Conservation (phyloP, 345 rosid genomes). For the Populus alba region DNA sequence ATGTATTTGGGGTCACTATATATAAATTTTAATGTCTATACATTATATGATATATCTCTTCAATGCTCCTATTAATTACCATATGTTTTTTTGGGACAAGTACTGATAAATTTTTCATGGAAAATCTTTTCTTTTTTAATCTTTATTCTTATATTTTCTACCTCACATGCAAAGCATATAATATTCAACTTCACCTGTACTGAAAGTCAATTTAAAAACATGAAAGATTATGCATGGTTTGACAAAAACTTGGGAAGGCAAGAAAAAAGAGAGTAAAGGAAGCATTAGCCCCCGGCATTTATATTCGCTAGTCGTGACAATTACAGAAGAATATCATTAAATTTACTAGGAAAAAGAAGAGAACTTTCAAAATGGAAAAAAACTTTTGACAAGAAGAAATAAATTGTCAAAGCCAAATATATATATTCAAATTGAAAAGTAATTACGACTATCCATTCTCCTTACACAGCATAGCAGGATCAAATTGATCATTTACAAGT, state of each 20-base stretch:
- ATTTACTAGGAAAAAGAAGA: background rate
- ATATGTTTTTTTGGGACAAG: too few species aligned
- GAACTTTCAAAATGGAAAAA: background rate
- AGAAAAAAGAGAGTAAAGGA: background rate
- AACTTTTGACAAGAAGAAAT: background rate
- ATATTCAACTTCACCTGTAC: background rate
- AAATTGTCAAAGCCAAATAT: background rate
- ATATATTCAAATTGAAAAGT: background rate
- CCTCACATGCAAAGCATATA: background rate
- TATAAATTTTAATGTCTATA: too few species aligned
- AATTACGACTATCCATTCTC: background rate
- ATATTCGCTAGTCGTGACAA: background rate
- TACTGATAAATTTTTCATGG: too few species aligned
- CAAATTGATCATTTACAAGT: background rate
- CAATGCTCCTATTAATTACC: background rate
- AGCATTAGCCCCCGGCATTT: background rate
- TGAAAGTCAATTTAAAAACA: background rate
- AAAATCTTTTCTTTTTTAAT: too few species aligned
- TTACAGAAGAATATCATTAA: background rate
- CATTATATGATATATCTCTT: too few species aligned
- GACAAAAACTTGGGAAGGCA: background rate
- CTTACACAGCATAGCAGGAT: background rate
- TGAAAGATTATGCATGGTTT: background rate
- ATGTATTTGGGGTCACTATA: background rate
- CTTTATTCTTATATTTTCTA: background rate